phyloP scores from a whole-genome alignment of 345 rosid genomes.

The Hibiscus trionum region DNA sequence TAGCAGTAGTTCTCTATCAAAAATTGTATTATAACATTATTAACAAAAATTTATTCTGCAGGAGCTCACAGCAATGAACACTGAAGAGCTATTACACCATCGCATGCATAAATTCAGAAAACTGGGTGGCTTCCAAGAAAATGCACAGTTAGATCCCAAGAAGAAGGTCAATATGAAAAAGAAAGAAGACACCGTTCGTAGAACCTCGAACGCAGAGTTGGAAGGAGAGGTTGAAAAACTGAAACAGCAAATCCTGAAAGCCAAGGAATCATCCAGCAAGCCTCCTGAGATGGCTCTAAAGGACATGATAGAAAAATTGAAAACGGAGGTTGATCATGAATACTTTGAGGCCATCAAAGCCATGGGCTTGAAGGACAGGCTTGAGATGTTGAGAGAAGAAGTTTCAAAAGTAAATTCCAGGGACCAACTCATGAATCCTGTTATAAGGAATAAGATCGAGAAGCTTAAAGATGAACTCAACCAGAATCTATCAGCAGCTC shows the following conservation, averaged over 20 bases:
- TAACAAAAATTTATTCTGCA: slow-evolving; percentile 19
- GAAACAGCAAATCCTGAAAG: slow-evolving; percentile 56
- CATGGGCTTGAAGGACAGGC: slow-evolving; percentile 50
- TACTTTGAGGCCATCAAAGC: slow-evolving; percentile 54
- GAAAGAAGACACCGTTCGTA: slow-evolving; percentile 39
- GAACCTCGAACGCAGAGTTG: slow-evolving; percentile 39
- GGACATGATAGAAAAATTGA: slow-evolving; percentile 61
- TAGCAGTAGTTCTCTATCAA: slow-evolving; percentile 5
- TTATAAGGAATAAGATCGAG: slow-evolving; percentile 45
- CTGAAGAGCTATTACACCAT: slow-evolving; percentile 55
- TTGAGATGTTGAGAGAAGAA: slow-evolving; percentile 38
- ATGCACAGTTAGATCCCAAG: slow-evolving; percentile 50
- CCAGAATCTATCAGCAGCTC: slow-evolving; percentile 40
- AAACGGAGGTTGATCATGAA: slow-evolving; percentile 70
- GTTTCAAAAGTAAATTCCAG: slow-evolving; percentile 40
- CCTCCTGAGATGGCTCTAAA: slow-evolving; percentile 44
- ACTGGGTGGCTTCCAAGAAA: slow-evolving; percentile 71
- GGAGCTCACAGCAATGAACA: slow-evolving; percentile 73
- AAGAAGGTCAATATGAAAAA: slow-evolving; percentile 66
- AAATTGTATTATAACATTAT: neutral
- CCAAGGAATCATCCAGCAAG: slow-evolving; percentile 51
- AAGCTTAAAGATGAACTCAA: slow-evolving; percentile 60
- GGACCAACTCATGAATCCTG: slow-evolving; percentile 55
- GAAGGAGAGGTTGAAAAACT: slow-evolving; percentile 62
- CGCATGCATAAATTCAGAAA: slow-evolving; percentile 76